These are phyloP conservation scores for Ampelomyces quisqualis DNA, from an alignment of 2,329 filamentous ascomycete genomes.

Conservation along the genomic window DNA sequence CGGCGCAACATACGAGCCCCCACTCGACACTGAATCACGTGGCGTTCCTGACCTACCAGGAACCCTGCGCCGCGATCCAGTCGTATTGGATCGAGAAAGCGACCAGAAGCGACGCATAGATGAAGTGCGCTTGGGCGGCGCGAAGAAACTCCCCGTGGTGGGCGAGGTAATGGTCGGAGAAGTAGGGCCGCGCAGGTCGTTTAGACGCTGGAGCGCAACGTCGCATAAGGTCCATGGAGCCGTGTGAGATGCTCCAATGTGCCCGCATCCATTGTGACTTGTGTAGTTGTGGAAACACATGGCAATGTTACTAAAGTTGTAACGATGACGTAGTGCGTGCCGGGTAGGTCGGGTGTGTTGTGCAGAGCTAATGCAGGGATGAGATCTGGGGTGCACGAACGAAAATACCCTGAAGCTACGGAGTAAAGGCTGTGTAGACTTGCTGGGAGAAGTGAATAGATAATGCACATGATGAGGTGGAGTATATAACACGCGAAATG, in stretches of 20 bases:
- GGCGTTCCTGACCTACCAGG: constrained; percentile 14
- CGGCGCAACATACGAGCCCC: constrained; percentile 10
- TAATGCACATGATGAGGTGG: constrained; percentile 1
- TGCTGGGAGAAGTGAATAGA: not conserved
- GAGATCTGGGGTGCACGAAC: not conserved
- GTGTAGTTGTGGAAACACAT: not conserved
- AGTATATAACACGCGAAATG: not conserved
- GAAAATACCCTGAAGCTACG: constrained; percentile 1
- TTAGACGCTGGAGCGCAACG: constrained; percentile 24
- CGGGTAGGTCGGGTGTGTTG: not conserved
- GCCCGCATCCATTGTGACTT: constrained; percentile 29
- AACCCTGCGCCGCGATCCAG: constrained; percentile 20
- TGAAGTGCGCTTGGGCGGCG: constrained; percentile 22
- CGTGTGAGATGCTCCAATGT: constrained; percentile 30
- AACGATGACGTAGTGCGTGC: not conserved
- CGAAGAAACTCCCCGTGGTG: not conserved
- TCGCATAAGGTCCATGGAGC: constrained; percentile 34
- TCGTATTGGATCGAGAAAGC: constrained; percentile 27
- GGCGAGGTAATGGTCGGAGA: constrained; percentile 30
- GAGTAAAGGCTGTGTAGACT: not conserved
- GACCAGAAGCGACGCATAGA: constrained; percentile 31
- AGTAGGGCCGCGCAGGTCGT: constrained; percentile 27
- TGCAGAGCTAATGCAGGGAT: not conserved
- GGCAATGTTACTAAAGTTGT: not conserved
- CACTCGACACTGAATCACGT: constrained; percentile 15